These are phyloP conservation scores for Benincasa hispida DNA, from an alignment of 306 rosid species.

Conservation along the genomic window DNA sequence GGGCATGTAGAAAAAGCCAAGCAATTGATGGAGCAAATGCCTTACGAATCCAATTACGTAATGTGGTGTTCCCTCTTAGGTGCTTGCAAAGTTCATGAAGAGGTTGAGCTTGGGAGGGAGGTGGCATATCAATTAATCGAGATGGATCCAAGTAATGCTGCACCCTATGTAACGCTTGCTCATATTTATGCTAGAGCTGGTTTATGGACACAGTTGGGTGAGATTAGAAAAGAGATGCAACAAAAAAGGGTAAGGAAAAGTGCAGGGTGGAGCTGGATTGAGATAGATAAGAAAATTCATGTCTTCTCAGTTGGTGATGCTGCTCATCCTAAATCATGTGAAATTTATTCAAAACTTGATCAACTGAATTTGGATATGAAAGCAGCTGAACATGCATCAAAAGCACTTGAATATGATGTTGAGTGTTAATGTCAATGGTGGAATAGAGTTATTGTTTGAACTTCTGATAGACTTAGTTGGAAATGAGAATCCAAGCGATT, in stretches of 20 bases:
- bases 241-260: slow-evolving; percentile 20
- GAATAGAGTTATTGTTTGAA: neutral
- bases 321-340: neutral
- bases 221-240: slow-evolving; percentile 36
- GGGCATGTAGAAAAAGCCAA: slow-evolving; percentile 41
- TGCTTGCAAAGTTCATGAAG: slow-evolving; percentile 42
- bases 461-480: neutral
- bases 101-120: slow-evolving; percentile 43
- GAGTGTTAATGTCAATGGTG: neutral
- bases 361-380: slow-evolving; percentile 3
- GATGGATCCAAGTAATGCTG: slow-evolving; percentile 40
- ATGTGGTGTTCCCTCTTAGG: slow-evolving; percentile 49
- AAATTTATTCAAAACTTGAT: neutral
- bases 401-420: neutral
- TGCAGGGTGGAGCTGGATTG: slow-evolving; percentile 43
- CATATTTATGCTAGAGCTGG: slow-evolving; percentile 47
- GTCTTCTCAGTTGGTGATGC: slow-evolving; percentile 32
- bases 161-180: slow-evolving; percentile 39
- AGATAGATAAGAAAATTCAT: slow-evolving; percentile 25
- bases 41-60: slow-evolving; percentile 39
- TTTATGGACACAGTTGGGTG: slow-evolving; percentile 38
- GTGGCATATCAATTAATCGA: slow-evolving; percentile 37
- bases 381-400: neutral
- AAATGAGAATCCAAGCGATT: neutral
- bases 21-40: slow-evolving; percentile 47